A percentile compares a stretch with the other conserved stretches of the same genome.
phyloP scores from a whole-genome alignment of 495 filamentous ascomycete species.

The Penicillium chermesinum region DNA sequence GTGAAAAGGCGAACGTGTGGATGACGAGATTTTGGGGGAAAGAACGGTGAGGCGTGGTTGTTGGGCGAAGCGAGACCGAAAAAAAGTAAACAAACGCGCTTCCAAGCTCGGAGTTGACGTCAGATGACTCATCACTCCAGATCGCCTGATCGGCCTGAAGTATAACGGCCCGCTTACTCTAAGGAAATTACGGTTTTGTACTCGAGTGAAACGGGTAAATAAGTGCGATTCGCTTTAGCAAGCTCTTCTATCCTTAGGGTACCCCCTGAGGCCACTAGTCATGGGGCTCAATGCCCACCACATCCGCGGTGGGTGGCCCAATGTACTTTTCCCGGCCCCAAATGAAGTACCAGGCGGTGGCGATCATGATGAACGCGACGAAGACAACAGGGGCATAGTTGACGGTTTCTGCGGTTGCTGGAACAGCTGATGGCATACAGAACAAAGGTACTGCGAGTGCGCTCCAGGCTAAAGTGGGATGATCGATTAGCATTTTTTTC shows the following conservation, averaged over 20 bases:
- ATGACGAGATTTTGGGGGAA: slow-evolving; percentile 1
- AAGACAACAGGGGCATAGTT: slow-evolving; percentile 56
- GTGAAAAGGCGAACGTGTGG: background rate
- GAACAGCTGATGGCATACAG: slow-evolving; percentile 37
- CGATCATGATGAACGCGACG: slow-evolving; percentile 45
- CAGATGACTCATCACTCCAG: slow-evolving; percentile 22
- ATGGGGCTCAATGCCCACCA: slow-evolving; percentile 11
- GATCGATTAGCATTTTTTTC: no score
- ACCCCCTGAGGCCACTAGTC: background rate
- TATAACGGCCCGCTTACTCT: background rate
- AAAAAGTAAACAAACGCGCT: slow-evolving; percentile 27
- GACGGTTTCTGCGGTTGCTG: slow-evolving; percentile 35
- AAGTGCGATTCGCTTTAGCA: no score
- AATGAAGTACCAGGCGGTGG: slow-evolving; percentile 53
- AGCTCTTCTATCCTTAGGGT: background rate
- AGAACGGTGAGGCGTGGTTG: slow-evolving; percentile 1
- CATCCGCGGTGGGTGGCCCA: slow-evolving; percentile 17
- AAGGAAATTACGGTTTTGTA: no score
- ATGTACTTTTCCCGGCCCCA: slow-evolving; percentile 43
- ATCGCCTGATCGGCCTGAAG: background rate
- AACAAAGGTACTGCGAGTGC: slow-evolving; percentile 48
- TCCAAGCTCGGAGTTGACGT: slow-evolving; percentile 28
- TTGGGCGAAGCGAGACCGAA: slow-evolving; percentile 9
- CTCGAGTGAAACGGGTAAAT: no score
- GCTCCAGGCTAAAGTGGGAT: slow-evolving; percentile 53